These are phyloP conservation scores for Helichrysum umbraculigerum DNA, from an alignment of 129 eudicot species.

Conservation along the genomic window DNA sequence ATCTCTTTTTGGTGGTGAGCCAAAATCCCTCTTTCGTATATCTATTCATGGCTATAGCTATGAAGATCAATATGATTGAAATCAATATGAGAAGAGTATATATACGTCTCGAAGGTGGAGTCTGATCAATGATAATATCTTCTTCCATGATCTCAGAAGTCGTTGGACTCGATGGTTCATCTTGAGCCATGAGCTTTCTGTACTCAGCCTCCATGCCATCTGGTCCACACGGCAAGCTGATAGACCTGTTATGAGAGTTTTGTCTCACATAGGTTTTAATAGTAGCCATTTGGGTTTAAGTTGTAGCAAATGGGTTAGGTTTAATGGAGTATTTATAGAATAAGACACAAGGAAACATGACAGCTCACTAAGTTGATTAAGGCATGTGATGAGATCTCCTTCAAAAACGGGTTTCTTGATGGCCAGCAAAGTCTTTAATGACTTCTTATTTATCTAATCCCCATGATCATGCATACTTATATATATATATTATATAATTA, in stretches of 20 bases:
- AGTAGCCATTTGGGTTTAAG: constrained; percentile 26
- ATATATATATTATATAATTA: neutral
- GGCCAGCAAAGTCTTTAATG: constrained; percentile 43
- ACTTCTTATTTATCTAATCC: constrained; percentile 38
- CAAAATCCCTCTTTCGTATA: constrained; percentile 36
- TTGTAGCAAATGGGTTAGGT: constrained; percentile 21
- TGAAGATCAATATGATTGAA: constrained; percentile 30
- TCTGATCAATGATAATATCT: constrained; percentile 18
- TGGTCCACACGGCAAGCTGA: constrained; percentile 45
- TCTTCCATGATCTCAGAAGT: constrained; percentile 37
- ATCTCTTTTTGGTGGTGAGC: constrained; percentile 25
- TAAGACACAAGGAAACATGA: constrained; percentile 35
- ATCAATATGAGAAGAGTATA: constrained; percentile 9
- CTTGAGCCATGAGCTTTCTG: constrained; percentile 39
- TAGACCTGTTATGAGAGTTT: constrained; percentile 39
- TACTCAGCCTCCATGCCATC: constrained; percentile 39
- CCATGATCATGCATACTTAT: constrained; percentile 27
- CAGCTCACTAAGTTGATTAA: constrained; percentile 38
- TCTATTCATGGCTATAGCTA: constrained; percentile 32
- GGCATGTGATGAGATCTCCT: constrained; percentile 49
- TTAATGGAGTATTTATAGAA: constrained; percentile 27
- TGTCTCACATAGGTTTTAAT: constrained; percentile 34
- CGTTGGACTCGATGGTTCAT: constrained; percentile 38
- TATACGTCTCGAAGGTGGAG: constrained; percentile 24
- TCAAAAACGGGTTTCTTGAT: constrained; percentile 36